Evolutionary conservation across 2,329 filamentous ascomycete species (phyloP).

Genomic region (Periconia macrospinosa): DNA sequence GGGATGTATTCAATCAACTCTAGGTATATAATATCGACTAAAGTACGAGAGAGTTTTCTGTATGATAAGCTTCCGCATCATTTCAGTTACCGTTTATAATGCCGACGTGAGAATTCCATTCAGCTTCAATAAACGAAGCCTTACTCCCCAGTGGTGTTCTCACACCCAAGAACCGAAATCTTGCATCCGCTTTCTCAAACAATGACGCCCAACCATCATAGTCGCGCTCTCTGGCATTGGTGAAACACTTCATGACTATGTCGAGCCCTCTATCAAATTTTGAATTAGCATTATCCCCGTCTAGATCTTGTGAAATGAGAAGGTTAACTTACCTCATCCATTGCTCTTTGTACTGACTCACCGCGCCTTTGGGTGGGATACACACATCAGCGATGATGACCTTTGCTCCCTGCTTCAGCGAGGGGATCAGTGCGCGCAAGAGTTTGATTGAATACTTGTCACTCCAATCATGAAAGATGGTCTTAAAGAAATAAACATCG

Average conservation of each 20-base stretch:
- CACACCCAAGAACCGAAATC: no score
- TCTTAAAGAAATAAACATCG: conserved; percentile 42
- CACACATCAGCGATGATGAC: conserved; percentile 19
- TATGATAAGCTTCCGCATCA: no score
- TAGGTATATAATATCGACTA: no score
- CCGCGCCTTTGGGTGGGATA: conserved; percentile 9
- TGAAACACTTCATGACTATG: conserved; percentile 50
- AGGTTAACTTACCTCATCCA: conserved; percentile 12
- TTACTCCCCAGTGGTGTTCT: no score
- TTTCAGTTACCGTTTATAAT: no score
- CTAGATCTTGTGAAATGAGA: no score
- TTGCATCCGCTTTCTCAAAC: conserved; percentile 43
- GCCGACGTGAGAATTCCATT: no score
- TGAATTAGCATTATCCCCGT: no score
- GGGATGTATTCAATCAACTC: no score
- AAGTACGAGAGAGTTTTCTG: no score
- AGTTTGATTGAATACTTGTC: conserved; percentile 29
- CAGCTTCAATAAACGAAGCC: no score
- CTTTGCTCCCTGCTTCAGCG: conserved; percentile 22
- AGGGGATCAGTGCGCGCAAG: conserved; percentile 16
- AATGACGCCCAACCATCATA: conserved; percentile 49
- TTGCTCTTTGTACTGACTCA: conserved; percentile 8
- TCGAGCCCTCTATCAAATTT: conserved; percentile 33
- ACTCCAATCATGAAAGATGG: conserved; percentile 47
- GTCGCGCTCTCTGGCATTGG: conserved; percentile 50